phyloP scores from a whole-genome alignment of 208 protist species.

The Tritrichomonas musculus region DNA sequence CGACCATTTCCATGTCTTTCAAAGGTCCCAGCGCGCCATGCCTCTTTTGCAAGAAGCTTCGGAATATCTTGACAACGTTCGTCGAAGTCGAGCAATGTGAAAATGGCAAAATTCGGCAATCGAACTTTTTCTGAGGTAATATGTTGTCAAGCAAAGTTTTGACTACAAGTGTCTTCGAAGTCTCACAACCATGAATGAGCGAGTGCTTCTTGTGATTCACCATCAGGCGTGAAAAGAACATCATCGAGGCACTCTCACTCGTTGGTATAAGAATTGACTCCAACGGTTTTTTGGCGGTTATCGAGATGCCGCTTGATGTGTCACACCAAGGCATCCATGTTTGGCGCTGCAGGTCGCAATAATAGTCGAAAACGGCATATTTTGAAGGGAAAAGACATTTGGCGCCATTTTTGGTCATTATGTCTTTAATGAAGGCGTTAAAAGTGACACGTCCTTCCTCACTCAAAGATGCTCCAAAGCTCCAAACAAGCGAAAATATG shows the following conservation, averaged over 20 bases:
- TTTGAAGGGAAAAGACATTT: constrained; percentile 53
- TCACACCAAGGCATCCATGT: not conserved
- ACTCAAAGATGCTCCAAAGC: constrained; percentile 79
- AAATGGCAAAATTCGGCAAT: constrained; percentile 69
- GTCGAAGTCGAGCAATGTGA: constrained; percentile 73
- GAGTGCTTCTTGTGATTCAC: not conserved
- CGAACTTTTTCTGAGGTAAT: constrained; percentile 53
- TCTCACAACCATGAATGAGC: not conserved
- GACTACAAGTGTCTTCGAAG: not conserved
- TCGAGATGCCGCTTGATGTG: not conserved
- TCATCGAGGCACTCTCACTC: not conserved
- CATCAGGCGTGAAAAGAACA: not conserved
- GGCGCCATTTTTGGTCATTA: constrained; percentile 74
- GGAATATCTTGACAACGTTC: not conserved
- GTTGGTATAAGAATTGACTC: not conserved
- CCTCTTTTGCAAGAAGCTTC: not conserved
- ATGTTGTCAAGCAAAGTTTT: not conserved
- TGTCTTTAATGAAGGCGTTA: constrained; percentile 49
- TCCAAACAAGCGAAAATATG: constrained; percentile 85
- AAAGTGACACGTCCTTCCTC: constrained; percentile 73
- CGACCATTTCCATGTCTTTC: constrained; percentile 51
- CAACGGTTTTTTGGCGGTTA: not conserved
- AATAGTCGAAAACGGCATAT: constrained; percentile 36
- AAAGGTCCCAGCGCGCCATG: not conserved
- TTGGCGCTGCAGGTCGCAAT: constrained; percentile 39